Evolutionary conservation across 1,139 yeast genomes (phyloP).

Genomic region (Pneumocystis wakefieldiae): DNA sequence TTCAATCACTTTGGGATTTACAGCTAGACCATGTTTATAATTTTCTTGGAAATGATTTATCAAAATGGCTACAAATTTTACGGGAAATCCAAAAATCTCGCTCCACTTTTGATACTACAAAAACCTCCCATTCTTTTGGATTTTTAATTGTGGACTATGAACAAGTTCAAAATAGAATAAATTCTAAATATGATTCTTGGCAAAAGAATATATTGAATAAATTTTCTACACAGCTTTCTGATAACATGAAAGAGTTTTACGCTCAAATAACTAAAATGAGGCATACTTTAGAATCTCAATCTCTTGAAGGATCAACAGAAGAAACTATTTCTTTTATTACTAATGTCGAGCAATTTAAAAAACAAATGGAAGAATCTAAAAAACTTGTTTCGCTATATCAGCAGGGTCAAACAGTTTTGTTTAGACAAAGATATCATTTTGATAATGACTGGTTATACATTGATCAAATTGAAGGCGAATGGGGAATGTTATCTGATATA

Average conservation of each 20-base stretch:
- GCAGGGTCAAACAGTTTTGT: constrained; percentile 34
- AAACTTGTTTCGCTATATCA: constrained; percentile 20
- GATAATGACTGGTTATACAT: constrained; percentile 43
- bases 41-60: constrained; percentile 27
- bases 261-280: constrained; percentile 21
- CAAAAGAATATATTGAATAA: constrained; percentile 34
- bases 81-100: constrained; percentile 35
- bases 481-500: constrained; percentile 33
- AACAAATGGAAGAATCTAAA: constrained; percentile 24
- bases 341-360: constrained; percentile 22
- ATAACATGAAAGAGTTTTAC: constrained; percentile 22
- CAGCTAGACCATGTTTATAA: constrained; percentile 25
- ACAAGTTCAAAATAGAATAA: constrained; percentile 41
- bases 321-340: constrained; percentile 28
- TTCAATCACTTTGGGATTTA: constrained; percentile 49
- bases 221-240: constrained; percentile 31
- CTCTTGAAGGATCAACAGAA: constrained; percentile 27
- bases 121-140: constrained; percentile 30
- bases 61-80: constrained; percentile 36
- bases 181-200: constrained; percentile 44
- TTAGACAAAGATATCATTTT: constrained; percentile 34
- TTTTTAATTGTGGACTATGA: constrained; percentile 31
- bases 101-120: constrained; percentile 39
- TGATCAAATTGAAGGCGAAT: constrained; percentile 48
- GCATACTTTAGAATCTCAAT: constrained; percentile 24